Base-by-base conservation (phyloP, 176 grass and related monocot species). In the Oryza australiensis region DNA sequence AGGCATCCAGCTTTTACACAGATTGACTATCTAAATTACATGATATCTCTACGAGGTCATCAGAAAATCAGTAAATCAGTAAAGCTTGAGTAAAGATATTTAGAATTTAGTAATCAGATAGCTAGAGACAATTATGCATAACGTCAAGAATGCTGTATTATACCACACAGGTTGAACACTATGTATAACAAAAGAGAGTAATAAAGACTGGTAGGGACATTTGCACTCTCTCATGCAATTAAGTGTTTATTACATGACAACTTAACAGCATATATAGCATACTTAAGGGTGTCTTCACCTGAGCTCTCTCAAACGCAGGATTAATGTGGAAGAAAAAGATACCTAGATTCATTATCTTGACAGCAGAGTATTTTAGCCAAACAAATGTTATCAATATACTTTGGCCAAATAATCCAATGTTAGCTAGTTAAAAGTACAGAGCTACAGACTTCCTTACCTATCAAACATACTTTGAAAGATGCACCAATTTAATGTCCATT, bases 391-490 rank as follows among this genome's bases (percentile, higher is more conserved):
- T 46, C 28, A 23, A 26, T 18, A 82, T 35, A 64, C 12, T 34
- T 64, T 12, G 23, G 57, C 28, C 43, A 77, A 79, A 43, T 45
- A 62, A 68, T 48, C 23, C 33, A 75, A 26, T 55, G 24, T 16
- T 73, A 80, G 43, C 65, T 40, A 59, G 34, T 51, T 74, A 76
- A 27, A 85, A 68, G 80, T 23, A 45, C 46, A 26, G 18, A 80
- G 33, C 32, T 86, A 70, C 53, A 13, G 0, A 23, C 18, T 76
- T 72, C 72, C 80, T 73, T 88, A 99, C 96, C 93, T 94, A 73
- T 99, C 96, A 90, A 99, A 99, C 96, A 99, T 94, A 64, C 87
- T 95, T 86, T 92, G 90, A 79, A 99, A 99, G 88, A 99, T 92
- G 87, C 96, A 99, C 96, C 96, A 99, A 78, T 99, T 88, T 84